Percentiles rank a stretch among this genome's conserved stretches.
Evolutionary conservation across 1,284 basidiomycete genomes (phyloP).

Genomic region (Ceratorhiza oryzae-sativae): DNA sequence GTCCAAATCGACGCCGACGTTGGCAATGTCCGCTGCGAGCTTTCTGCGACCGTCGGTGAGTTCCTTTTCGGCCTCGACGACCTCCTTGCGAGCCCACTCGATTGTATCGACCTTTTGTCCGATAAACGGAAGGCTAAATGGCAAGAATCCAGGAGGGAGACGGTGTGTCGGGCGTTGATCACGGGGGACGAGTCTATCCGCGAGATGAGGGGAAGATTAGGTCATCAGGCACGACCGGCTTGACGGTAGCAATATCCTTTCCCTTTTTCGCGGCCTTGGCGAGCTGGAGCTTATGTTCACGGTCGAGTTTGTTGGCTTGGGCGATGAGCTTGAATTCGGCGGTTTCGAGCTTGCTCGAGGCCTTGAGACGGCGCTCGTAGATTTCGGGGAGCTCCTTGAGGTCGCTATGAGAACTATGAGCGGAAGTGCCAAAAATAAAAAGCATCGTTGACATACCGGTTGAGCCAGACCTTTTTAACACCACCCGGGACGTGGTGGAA

Average conservation of each 20-base stretch:
- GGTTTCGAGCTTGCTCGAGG: conserved; percentile 67
- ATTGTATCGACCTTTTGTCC: conserved; percentile 79
- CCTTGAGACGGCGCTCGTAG: conserved; percentile 64
- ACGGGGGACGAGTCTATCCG: conserved; percentile 63
- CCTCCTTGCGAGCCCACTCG: conserved; percentile 75
- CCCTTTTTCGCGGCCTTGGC: conserved; percentile 46
- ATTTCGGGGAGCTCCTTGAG: conserved; percentile 67
- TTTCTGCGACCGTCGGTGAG: conserved; percentile 61
- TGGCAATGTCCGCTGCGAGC: conserved; percentile 43
- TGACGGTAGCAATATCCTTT: conserved; percentile 32
- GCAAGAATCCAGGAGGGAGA: conserved; percentile 62
- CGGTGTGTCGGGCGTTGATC: conserved; percentile 66
- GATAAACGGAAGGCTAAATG: conserved; percentile 67
- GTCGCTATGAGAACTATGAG: conserved; percentile 51
- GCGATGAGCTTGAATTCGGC: conserved; percentile 69
- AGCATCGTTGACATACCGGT: conserved; percentile 53
- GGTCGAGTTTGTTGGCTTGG: conserved; percentile 56
- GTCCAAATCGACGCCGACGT: conserved; percentile 56
- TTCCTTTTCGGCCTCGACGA: conserved; percentile 60
- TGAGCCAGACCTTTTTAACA: conserved; percentile 77
- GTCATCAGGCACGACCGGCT: conserved; percentile 36
- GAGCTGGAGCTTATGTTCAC: conserved; percentile 44
- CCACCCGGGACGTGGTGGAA: conserved; percentile 78
- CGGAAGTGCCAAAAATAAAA: neutral
- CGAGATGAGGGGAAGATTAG: conserved; percentile 50